Conservation (phyloP, 2,329 filamentous ascomycete species). For the Penicillium paneum region DNA sequence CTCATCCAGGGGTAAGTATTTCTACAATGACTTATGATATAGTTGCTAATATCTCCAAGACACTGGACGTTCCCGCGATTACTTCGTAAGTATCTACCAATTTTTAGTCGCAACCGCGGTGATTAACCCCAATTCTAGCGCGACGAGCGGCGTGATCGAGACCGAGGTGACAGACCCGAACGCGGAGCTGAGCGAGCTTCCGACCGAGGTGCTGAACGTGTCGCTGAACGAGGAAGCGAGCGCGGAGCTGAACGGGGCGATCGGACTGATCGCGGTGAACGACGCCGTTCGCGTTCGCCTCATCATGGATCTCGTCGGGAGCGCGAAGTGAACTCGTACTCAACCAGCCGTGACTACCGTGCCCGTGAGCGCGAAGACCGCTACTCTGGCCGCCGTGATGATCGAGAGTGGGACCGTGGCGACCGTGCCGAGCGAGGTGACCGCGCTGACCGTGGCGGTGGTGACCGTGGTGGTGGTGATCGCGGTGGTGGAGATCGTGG, state of each 20-base stretch:
- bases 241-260: slow-evolving; percentile 45
- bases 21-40: slow-evolving; percentile 5
- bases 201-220: slow-evolving; percentile 52
- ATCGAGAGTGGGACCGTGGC: slow-evolving; percentile 64
- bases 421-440: slow-evolving; percentile 18
- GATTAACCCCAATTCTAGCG: slow-evolving; percentile 36
- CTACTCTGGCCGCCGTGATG: slow-evolving; percentile 70
- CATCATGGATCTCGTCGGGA: slow-evolving; percentile 72
- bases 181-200: slow-evolving; percentile 36
- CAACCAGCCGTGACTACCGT: slow-evolving; percentile 85
- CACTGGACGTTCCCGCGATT: slow-evolving; percentile 52
- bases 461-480: slow-evolving; percentile 3
- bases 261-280: slow-evolving; percentile 53
- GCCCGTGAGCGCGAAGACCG: slow-evolving; percentile 92
- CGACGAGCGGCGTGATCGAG: slow-evolving; percentile 48
- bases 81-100: slow-evolving; percentile 46
- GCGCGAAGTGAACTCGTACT: slow-evolving; percentile 79
- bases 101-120: slow-evolving; percentile 7
- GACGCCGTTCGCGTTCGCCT: slow-evolving; percentile 83
- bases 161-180: slow-evolving; percentile 41
- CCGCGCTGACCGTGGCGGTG: slow-evolving; percentile 12
- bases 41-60: slow-evolving; percentile 40
- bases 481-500: slow-evolving; percentile 52
- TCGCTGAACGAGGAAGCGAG: slow-evolving; percentile 36
- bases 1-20: slow-evolving; percentile 66